Percentiles rank a stretch among this genome's conserved stretches.
phyloP scores from a whole-genome alignment of 352 stramenopile genomes.

The Globisporangium orthogonon region DNA sequence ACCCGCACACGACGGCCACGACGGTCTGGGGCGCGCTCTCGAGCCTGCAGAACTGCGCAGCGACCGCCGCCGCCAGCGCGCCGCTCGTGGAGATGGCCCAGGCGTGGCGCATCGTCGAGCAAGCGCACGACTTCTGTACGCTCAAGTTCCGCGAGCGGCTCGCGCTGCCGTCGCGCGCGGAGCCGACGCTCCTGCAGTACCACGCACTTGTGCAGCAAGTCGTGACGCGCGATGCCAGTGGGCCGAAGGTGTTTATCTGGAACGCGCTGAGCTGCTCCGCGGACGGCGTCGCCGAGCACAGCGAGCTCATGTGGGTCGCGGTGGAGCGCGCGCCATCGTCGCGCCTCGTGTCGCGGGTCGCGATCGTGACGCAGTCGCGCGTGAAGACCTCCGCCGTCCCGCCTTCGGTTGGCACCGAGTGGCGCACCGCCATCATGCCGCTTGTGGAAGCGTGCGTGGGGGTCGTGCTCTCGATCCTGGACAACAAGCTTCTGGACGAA shows the following conservation, averaged over 20 bases:
- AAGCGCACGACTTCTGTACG: neutral
- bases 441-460: neutral
- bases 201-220: neutral
- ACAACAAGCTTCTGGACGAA: neutral
- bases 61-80: neutral
- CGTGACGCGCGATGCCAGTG: neutral
- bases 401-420: neutral
- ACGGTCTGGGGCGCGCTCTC: neutral
- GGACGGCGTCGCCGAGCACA: neutral
- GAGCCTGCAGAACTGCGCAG: neutral
- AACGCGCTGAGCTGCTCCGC: neutral
- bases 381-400: neutral
- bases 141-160: neutral
- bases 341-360: neutral
- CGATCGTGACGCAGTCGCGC: neutral
- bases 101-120: constrained; percentile 1
- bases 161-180: neutral
- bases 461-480: neutral
- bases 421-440: neutral
- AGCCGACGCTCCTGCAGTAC: neutral
- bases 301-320: neutral
- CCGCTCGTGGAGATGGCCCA: neutral
- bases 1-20: neutral
- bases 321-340: neutral
- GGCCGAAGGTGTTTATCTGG: neutral